Base-by-base conservation (phyloP, 148 eudicot genomes). In the Vaccinium darrowii region DNA sequence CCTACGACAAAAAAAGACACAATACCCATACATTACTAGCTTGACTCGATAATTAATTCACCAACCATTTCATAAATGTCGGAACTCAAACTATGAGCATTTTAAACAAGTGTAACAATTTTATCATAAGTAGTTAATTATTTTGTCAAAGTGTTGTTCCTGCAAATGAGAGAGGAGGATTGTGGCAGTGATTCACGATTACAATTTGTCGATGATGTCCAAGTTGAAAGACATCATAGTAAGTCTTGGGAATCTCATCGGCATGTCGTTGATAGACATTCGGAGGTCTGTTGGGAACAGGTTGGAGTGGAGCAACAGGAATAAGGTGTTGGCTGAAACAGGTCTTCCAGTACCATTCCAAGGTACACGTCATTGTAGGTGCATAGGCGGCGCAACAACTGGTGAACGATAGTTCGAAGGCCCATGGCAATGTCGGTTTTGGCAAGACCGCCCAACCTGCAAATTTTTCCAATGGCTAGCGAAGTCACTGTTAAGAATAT, bases 331-430 rank as follows among this genome's bases (percentile, higher is more conserved):
- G 58, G 92, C 88, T 77, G 92, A 69, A 73, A 88, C 39, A 25
- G 98, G 95, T 92, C 94, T 92, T 80, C 95, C 94, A 7, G 95
- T 93, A 79, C 91, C 92, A 87, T 94, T 94, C 91, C 92, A 91
- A 58, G 96, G 98, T 82, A 89, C 76, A 43, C 85, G 92, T 10
- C 99, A 97, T 79, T 94, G 98, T 16, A 93, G 84, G 86, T 92
- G 90, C 84, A 79, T 75, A 83, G 97, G 98, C 21, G 99, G 98
- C 16, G 90, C 93, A 88, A 91, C 93, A 88, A 87, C 90, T 72
- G 95, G 92, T 18, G 97, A 88, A 27, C 92, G 94, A 78, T 87
- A 86, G 21, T 85, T 49, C 69, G 83, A 27, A 78, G 94, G 93
- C 51, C 89, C 90, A 54, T 73, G 89, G 74, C 81, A 58, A 25